Evolutionary conservation across 1,284 basidiomycete species (phyloP), one percentile per base, ranked within the genome.

Genomic region (Amylostereum chailletii): DNA sequence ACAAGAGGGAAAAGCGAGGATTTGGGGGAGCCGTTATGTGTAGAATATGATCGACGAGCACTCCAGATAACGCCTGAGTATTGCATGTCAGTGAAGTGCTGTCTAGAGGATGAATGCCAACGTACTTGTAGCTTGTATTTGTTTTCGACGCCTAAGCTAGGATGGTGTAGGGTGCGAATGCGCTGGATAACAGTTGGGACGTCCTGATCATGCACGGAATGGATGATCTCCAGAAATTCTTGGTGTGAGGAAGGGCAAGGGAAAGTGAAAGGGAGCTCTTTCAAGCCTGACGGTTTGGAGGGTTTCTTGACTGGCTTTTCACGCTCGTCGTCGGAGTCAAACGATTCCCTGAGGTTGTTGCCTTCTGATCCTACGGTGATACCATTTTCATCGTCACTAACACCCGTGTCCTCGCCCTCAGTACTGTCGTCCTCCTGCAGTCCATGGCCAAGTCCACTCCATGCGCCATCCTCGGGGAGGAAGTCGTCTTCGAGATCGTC

Each of bases 401-500:
- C 62, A 37, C 64, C 62, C 7, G 59, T 64, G 7, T 62, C 51
- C 47, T 70, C 65, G 51, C 63, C 56, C 51, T 71, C 62, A 54
- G 32, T 34, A 62, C 27, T 57, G 60, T 53, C 64, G 42, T 65
- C 65, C 34, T 68, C 58, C 47, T 68, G 68, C 57, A 82, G 60
- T 46, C 85, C 76, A 55, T 70, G 58, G 49, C 86, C 77, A 44
- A 79, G 67, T 2, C 66, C 77, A 54, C 55, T 59, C 60, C 64
- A 69, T 5, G 61, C 69, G 11, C 74, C 77, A 26, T 79, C 79
- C 10, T 75, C 77, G 50, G 67, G 19, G 19, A 19, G 59, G 52
- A 93, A 95, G 65, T 97, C 94, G 61, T 97, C 94, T 10, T 94
- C 94, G 41, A 98, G 69, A 63, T 98, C 95, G 65, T 98, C 95